These are phyloP conservation scores for Lepidium aucheri DNA, from an alignment of 345 rosid species.

Conservation along the genomic window DNA sequence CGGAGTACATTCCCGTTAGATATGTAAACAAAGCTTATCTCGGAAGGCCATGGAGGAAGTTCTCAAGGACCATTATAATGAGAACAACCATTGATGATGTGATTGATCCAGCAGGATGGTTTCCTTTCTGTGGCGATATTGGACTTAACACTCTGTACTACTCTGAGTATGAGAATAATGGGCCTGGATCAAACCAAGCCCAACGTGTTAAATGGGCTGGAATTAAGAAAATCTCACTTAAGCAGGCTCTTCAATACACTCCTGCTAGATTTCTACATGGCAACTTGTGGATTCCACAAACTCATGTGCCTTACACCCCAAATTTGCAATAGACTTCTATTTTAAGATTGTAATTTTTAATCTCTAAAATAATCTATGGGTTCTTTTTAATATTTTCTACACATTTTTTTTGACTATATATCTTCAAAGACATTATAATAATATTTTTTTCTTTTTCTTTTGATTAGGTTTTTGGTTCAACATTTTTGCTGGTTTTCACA, in stretches of 20 bases:
- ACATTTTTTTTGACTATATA: too few species aligned
- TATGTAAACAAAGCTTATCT: slow-evolving; percentile 33
- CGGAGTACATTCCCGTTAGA: slow-evolving; percentile 12
- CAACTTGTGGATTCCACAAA: slow-evolving; percentile 35
- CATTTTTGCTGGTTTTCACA: too few species aligned
- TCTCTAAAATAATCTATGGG: background rate
- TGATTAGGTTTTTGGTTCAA: too few species aligned
- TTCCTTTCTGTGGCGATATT: slow-evolving; percentile 36
- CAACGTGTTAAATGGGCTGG: slow-evolving; percentile 22
- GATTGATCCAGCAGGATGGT: slow-evolving; percentile 57
- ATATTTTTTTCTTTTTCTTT: too few species aligned
- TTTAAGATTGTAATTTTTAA: background rate
- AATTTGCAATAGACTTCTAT: slow-evolving; percentile 21
- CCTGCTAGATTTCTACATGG: slow-evolving; percentile 31
- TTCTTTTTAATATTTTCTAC: background rate
- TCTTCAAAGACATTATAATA: too few species aligned
- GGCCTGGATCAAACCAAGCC: slow-evolving; percentile 10
- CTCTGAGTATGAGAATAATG: slow-evolving; percentile 32
- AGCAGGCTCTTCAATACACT: slow-evolving; percentile 25
- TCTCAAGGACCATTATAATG: slow-evolving; percentile 48
- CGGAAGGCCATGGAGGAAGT: slow-evolving; percentile 65
- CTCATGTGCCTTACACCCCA: slow-evolving; percentile 40
- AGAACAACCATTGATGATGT: slow-evolving; percentile 35
- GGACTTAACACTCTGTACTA: slow-evolving; percentile 44
- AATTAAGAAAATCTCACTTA: slow-evolving; percentile 22